phyloP scores from a whole-genome alignment of 1,284 basidiomycete genomes.

The Austropuccinia psidii region DNA sequence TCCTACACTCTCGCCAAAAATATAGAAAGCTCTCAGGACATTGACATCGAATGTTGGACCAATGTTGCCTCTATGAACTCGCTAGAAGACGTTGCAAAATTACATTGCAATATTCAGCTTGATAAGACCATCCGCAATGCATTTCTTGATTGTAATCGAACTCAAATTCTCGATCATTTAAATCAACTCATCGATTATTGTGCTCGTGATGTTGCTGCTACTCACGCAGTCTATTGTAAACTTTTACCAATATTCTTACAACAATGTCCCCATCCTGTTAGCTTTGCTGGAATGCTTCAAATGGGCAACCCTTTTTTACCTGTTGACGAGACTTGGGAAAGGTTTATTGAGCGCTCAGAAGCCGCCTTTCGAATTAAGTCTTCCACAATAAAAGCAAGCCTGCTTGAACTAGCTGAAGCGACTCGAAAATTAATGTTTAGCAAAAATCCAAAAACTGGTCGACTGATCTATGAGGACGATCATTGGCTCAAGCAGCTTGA shows the following conservation, averaged over 20 bases:
- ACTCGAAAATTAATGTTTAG: slow-evolving; percentile 43
- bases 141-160: slow-evolving; percentile 58
- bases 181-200: slow-evolving; percentile 80
- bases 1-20: too few relatives aligned
- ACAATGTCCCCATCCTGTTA: slow-evolving; percentile 84
- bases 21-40: slow-evolving; percentile 39
- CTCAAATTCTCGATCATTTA: slow-evolving; percentile 63
- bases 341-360: slow-evolving; percentile 72
- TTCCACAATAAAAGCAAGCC: slow-evolving; percentile 61
- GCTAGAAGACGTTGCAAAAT: slow-evolving; percentile 77
- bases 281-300: slow-evolving; percentile 79
- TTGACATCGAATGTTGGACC: slow-evolving; percentile 63
- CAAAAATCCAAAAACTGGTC: slow-evolving; percentile 39
- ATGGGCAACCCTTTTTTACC: slow-evolving; percentile 91
- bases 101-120: slow-evolving; percentile 75
- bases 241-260: slow-evolving; percentile 76
- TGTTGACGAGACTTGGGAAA: slow-evolving; percentile 80
- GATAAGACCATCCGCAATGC: slow-evolving; percentile 73
- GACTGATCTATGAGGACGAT: slow-evolving; percentile 61
- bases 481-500: slow-evolving; percentile 87
- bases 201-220: slow-evolving; percentile 72
- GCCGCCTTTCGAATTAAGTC: slow-evolving; percentile 68
- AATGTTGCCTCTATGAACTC: slow-evolving; percentile 88
- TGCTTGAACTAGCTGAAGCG: slow-evolving; percentile 61
- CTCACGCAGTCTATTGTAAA: slow-evolving; percentile 69